These are phyloP conservation scores for Pugionium cornutum DNA, from an alignment of 345 rosid species.

Conservation along the genomic window DNA sequence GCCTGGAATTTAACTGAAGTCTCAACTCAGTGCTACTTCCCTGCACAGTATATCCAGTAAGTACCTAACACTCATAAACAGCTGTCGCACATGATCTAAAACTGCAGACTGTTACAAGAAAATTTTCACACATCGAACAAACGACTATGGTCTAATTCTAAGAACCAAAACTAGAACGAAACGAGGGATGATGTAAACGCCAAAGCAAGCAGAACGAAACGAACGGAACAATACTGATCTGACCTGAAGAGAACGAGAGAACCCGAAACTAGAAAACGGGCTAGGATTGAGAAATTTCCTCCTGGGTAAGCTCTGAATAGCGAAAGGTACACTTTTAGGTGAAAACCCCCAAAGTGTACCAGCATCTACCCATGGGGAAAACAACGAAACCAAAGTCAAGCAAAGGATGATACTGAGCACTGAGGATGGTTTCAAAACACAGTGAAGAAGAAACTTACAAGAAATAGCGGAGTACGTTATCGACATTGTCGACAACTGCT, in stretches of 20 bases:
- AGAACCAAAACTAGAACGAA: constrained; percentile 1
- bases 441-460: constrained; percentile 29
- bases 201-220: background rate
- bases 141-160: background rate
- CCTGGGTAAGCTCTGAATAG: constrained; percentile 34
- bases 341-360: constrained; percentile 29
- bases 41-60: constrained; percentile 44
- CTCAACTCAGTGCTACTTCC: constrained; percentile 36
- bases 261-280: constrained; percentile 39
- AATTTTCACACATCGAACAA: background rate
- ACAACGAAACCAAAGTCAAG: constrained; percentile 6
- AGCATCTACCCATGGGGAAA: constrained; percentile 17
- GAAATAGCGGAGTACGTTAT: constrained; percentile 26
- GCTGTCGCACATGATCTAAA: background rate
- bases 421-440: background rate
- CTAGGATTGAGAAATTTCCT: constrained; percentile 34
- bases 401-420: background rate
- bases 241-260: constrained; percentile 57
- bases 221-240: background rate
- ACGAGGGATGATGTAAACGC: background rate
- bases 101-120: background rate
- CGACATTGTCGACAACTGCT: constrained; percentile 33
- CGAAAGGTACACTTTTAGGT: constrained; percentile 34
- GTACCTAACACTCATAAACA: constrained; percentile 8
- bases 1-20: constrained; percentile 36